phyloP scores from a whole-genome alignment of 2,329 filamentous ascomycete species.

The Chaetomiaceae sp. region DNA sequence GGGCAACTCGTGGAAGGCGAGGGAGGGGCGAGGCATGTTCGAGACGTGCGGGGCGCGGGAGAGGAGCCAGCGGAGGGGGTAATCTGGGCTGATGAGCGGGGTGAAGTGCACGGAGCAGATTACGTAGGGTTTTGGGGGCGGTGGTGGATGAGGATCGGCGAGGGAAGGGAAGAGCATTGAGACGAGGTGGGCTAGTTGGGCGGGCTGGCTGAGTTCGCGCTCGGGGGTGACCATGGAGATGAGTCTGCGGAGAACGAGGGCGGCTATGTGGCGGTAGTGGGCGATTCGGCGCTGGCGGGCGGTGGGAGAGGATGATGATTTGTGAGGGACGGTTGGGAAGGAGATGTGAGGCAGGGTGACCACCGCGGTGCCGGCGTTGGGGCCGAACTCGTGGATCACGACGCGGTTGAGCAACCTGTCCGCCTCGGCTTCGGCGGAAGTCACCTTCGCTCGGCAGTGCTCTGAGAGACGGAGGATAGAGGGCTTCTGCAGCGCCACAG shows the following conservation, averaged over 20 bases:
- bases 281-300: conserved; percentile 29
- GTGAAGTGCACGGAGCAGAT: conserved; percentile 46
- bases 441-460: conserved; percentile 43
- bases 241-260: conserved; percentile 44
- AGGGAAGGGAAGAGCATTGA: conserved; percentile 48
- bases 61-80: conserved; percentile 40
- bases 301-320: conserved; percentile 20
- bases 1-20: conserved; percentile 19
- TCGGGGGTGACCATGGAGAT: conserved; percentile 50
- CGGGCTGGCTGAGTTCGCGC: conserved; percentile 37
- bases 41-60: conserved; percentile 44
- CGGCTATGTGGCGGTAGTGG: conserved; percentile 42
- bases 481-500: conserved; percentile 62
- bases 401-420: conserved; percentile 49
- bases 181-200: conserved; percentile 43
- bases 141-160: conserved; percentile 17
- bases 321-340: conserved; percentile 20
- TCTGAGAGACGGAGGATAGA: conserved; percentile 59
- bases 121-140: conserved; percentile 36
- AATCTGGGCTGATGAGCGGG: conserved; percentile 30
- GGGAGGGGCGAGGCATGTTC: conserved; percentile 32
- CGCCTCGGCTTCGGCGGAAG: conserved; percentile 48
- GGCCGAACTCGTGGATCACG: conserved; percentile 44
- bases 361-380: conserved; percentile 45
- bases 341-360: conserved; percentile 41